Percentiles rank a stretch among this genome's conserved stretches.
phyloP scores from a whole-genome alignment of 2,329 filamentous ascomycete genomes.

The Neopestalotiopsis sp. region DNA sequence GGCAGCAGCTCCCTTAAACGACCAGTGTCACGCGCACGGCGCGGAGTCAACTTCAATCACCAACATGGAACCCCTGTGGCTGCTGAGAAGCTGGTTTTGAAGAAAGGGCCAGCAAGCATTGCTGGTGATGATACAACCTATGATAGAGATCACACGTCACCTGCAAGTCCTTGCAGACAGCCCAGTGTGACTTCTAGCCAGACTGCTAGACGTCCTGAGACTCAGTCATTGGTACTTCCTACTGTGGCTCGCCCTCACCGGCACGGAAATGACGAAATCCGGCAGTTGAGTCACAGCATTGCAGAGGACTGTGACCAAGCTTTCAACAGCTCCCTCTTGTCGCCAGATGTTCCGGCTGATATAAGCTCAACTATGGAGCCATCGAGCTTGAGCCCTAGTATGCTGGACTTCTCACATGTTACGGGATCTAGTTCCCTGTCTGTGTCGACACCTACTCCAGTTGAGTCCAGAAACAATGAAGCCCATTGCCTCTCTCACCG shows the following conservation, averaged over 20 bases:
- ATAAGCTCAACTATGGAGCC: conserved; percentile 20
- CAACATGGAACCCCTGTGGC: conserved; percentile 43
- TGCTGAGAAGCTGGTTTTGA: conserved; percentile 2
- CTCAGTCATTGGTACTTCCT: conserved; percentile 30
- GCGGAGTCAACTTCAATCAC: conserved; percentile 60
- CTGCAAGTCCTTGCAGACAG: conserved; percentile 27
- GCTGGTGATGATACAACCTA: conserved; percentile 33
- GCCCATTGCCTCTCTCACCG: conserved; percentile 22
- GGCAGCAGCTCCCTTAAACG: conserved; percentile 49
- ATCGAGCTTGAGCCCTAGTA: conserved; percentile 16
- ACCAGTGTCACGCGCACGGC: conserved; percentile 51
- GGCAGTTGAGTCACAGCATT: conserved; percentile 83
- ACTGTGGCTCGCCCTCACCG: conserved; percentile 24
- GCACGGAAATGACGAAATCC: conserved; percentile 72
- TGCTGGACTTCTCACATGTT: conserved; percentile 4
- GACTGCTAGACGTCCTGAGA: conserved; percentile 21
- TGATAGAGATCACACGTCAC: conserved; percentile 28
- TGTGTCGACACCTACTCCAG: conserved; percentile 6
- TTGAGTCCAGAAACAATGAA: neutral
- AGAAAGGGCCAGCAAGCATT: conserved; percentile 31
- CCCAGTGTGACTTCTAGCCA: conserved; percentile 18
- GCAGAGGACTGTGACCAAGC: conserved; percentile 92
- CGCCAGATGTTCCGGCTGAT: conserved; percentile 22
- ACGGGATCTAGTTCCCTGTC: neutral
- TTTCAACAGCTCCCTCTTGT: conserved; percentile 71